Percentiles rank a stretch among this genome's conserved stretches.
Conservation (phyloP, 2,329 filamentous ascomycete genomes). For the Dothidotthia symphoricarpi region DNA sequence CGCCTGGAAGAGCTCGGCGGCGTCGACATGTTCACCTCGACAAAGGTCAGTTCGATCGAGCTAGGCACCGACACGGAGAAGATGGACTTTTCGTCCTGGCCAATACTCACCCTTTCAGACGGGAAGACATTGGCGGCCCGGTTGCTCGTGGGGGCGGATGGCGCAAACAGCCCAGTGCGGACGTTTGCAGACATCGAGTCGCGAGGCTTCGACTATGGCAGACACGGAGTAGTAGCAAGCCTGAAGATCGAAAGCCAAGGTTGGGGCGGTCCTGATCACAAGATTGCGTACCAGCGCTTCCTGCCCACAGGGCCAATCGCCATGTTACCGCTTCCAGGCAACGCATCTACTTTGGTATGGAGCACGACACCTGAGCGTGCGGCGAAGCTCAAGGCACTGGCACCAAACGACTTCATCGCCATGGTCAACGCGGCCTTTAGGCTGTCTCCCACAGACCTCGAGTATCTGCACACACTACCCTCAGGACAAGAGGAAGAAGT, state of each 20-base stretch:
- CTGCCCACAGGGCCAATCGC: slow-evolving; percentile 89
- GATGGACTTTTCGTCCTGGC: slow-evolving; percentile 82
- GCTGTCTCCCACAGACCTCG: slow-evolving; percentile 72
- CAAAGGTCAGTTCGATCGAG: slow-evolving; percentile 75
- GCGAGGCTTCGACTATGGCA: slow-evolving; percentile 88
- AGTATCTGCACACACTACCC: slow-evolving; percentile 70
- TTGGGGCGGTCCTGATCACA: slow-evolving; percentile 47
- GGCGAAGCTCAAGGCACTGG: slow-evolving; percentile 72
- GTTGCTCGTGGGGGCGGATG: slow-evolving; percentile 88
- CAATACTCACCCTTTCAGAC: slow-evolving; percentile 70
- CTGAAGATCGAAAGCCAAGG: slow-evolving; percentile 63
- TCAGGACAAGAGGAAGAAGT: slow-evolving; percentile 66
- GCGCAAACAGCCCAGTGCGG: slow-evolving; percentile 89
- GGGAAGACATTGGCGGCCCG: slow-evolving; percentile 71
- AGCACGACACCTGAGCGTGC: slow-evolving; percentile 83
- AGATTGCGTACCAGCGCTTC: slow-evolving; percentile 92
- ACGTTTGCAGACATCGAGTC: slow-evolving; percentile 83
- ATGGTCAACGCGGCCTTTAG: slow-evolving; percentile 95
- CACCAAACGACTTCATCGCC: slow-evolving; percentile 70
- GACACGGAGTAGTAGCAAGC: slow-evolving; percentile 89
- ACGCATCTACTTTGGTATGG: slow-evolving; percentile 86
- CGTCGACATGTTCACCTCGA: slow-evolving; percentile 70
- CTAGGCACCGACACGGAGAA: slow-evolving; percentile 66
- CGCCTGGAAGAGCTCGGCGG: slow-evolving; percentile 67
- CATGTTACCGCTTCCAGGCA: slow-evolving; percentile 82